A percentile compares a stretch with the other conserved stretches of the same genome.
Conservation (phyloP, 305 asterid species). For the Salvia sclarea region DNA sequence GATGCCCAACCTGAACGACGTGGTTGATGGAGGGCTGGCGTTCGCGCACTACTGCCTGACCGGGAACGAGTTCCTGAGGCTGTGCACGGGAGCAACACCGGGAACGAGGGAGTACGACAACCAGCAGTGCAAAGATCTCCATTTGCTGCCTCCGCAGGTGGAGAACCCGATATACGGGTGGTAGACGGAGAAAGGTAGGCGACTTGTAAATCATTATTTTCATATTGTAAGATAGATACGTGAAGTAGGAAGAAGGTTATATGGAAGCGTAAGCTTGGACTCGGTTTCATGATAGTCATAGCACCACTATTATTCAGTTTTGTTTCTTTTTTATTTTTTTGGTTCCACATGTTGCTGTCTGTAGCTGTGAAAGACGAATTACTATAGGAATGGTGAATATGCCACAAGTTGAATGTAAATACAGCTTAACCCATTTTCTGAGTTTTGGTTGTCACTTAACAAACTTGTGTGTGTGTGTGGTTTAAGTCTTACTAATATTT, state of each 20-base stretch:
- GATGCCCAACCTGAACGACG: conserved; percentile 61
- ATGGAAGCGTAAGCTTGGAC: conserved; percentile 15
- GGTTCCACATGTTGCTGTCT: neutral
- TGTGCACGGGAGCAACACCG: conserved; percentile 87
- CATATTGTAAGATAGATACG: conserved; percentile 28
- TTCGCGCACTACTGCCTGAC: conserved; percentile 87
- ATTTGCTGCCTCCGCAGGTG: conserved; percentile 79
- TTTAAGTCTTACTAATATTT: no score
- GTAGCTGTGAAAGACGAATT: conserved; percentile 12
- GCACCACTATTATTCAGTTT: conserved; percentile 17
- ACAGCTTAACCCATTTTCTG: neutral
- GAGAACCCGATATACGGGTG: conserved; percentile 92
- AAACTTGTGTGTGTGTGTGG: no score
- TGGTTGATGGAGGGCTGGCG: conserved; percentile 89
- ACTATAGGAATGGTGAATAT: neutral
- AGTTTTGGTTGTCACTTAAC: no score
- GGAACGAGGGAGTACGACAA: conserved; percentile 72
- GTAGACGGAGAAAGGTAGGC: conserved; percentile 45
- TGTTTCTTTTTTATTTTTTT: neutral
- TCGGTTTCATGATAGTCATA: neutral
- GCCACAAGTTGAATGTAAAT: conserved; percentile 33
- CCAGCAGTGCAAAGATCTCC: conserved; percentile 80
- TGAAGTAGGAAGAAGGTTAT: conserved; percentile 8
- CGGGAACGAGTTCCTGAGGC: conserved; percentile 80
- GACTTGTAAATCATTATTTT: conserved; percentile 37